A percentile compares a stretch with the other conserved stretches of the same genome.
These are phyloP conservation scores for Boletus edulis DNA, from an alignment of 768 basidiomycete genomes.

Conservation along the genomic window DNA sequence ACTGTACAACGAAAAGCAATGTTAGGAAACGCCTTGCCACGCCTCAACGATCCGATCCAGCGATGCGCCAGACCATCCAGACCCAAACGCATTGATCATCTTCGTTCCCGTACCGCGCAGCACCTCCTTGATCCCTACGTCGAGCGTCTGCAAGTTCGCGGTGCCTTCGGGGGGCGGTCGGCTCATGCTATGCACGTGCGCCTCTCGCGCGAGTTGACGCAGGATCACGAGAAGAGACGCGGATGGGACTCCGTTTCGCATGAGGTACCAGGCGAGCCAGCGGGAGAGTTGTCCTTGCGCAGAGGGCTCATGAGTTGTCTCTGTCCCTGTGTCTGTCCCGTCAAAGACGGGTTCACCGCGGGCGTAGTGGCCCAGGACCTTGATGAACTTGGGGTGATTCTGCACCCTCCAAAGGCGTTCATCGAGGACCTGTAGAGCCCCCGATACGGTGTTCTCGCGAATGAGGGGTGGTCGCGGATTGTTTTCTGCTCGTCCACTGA, in stretches of 20 bases:
- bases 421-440: constrained; percentile 63
- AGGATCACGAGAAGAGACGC: constrained; percentile 64
- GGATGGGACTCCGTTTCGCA: constrained; percentile 66
- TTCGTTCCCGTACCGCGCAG: constrained; percentile 83
- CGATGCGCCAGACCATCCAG: constrained; percentile 71
- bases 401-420: constrained; percentile 47
- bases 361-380: constrained; percentile 52
- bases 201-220: constrained; percentile 59
- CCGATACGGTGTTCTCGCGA: constrained; percentile 68
- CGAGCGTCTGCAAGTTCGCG: constrained; percentile 32
- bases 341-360: constrained; percentile 46
- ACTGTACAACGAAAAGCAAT: too few species aligned
- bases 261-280: constrained; percentile 67
- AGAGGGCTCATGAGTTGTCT: constrained; percentile 8
- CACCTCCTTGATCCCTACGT: constrained; percentile 77
- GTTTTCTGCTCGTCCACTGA: constrained; percentile 69
- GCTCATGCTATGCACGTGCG: constrained; percentile 54
- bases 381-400: constrained; percentile 15
- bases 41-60: constrained; percentile 62
- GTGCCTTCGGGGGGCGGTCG: constrained; percentile 54
- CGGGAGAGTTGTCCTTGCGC: constrained; percentile 26
- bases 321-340: constrained; percentile 7
- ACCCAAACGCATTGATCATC: constrained; percentile 64
- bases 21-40: constrained; percentile 41
- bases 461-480: constrained; percentile 66